Percentiles rank a stretch among this genome's conserved stretches.
Evolutionary conservation across 2,329 filamentous ascomycete genomes (phyloP).

Genomic region (Fusarium circinatum): DNA sequence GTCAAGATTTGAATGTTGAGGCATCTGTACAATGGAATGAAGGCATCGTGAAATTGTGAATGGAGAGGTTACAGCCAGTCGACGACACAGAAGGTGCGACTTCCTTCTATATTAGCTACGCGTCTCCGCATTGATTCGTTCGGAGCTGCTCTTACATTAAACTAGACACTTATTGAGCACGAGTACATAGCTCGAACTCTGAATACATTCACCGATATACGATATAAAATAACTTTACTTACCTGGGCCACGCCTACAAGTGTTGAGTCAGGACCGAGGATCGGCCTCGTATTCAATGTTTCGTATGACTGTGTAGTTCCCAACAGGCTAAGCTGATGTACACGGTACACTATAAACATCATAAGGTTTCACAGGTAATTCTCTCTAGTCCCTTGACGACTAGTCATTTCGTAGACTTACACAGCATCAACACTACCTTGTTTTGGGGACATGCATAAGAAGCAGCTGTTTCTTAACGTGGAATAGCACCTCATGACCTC

Average conservation of each 20-base stretch:
- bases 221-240: neutral
- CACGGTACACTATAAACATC: too few species aligned
- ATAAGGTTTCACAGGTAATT: neutral
- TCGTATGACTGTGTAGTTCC: neutral
- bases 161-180: too few species aligned
- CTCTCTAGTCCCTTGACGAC: neutral
- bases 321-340: neutral
- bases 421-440: neutral
- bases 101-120: neutral
- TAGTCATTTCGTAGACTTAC: neutral
- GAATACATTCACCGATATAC: neutral
- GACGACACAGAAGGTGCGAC: neutral
- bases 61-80: fast-evolving
- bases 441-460: neutral
- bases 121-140: neutral
- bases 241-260: neutral
- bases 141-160: neutral
- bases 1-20: neutral
- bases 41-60: neutral
- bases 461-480: fast-evolving
- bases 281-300: neutral
- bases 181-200: too few species aligned
- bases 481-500: too few species aligned
- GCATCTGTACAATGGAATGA: neutral
- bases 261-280: fast-evolving